phyloP scores from a whole-genome alignment of 1,284 basidiomycete genomes.

The Ceratobasidium sp. region DNA sequence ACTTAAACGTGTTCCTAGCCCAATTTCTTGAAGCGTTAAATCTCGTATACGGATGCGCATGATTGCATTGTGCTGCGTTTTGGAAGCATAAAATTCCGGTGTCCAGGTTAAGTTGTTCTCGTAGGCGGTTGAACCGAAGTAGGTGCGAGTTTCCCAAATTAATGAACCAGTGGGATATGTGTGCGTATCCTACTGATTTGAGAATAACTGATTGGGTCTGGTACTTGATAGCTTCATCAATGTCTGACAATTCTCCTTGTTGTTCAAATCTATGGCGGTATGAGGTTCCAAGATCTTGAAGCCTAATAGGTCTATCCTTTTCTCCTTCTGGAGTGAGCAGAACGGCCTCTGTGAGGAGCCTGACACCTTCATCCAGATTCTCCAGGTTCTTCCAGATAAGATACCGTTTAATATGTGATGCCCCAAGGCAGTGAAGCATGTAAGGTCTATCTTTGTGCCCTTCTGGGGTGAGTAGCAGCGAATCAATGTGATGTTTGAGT shows the following conservation, averaged over 20 bases:
- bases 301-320: not conserved
- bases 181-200: not conserved
- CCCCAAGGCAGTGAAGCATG: too few relatives aligned
- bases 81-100: not conserved
- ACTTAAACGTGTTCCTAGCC: not conserved
- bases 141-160: conserved; percentile 6
- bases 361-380: not conserved
- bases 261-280: not conserved
- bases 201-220: not conserved
- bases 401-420: too few relatives aligned
- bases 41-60: not conserved
- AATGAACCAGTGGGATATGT: not conserved
- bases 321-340: not conserved
- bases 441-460: too few relatives aligned
- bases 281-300: not conserved
- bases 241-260: not conserved
- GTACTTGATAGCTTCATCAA: not conserved
- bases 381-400: too few relatives aligned
- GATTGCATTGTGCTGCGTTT: not conserved
- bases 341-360: not conserved
- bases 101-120: not conserved
- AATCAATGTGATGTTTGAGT: too few relatives aligned
- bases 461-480: too few relatives aligned
- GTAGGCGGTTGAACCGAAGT: not conserved
- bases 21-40: not conserved